Percentiles rank a stretch among this genome's conserved stretches.
Conservation (phyloP, 176 grass and related monocot genomes). For the Ensete glaucum region DNA sequence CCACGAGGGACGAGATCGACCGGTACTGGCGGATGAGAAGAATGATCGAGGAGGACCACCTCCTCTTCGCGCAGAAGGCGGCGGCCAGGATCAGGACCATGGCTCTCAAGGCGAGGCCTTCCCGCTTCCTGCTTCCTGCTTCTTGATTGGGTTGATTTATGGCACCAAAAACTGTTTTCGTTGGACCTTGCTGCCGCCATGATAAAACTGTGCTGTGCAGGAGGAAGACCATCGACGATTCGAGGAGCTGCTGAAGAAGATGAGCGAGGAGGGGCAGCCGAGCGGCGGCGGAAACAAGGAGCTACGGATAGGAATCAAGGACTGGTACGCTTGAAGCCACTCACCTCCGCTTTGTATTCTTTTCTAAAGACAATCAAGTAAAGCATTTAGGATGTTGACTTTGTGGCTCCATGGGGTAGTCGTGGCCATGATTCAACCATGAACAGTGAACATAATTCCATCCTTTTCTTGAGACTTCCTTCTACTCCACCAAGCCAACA, state of each 20-base stretch:
- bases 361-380: background rate
- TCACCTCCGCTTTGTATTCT: too few relatives aligned
- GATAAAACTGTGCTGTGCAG: background rate
- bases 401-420: too few relatives aligned
- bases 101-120: constrained; percentile 10
- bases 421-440: too few relatives aligned
- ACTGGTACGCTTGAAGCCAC: constrained; percentile 3
- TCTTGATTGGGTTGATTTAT: too few relatives aligned
- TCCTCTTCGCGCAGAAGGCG: constrained; percentile 23
- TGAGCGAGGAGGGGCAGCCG: background rate
- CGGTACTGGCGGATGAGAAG: constrained; percentile 23
- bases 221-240: constrained; percentile 25
- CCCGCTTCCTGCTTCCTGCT: background rate
- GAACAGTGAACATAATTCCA: too few relatives aligned
- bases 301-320: constrained; percentile 17
- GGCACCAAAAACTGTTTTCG: too few relatives aligned
- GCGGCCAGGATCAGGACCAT: constrained; percentile 18
- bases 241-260: constrained; percentile 15
- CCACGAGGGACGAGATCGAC: constrained; percentile 23
- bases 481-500: too few relatives aligned
- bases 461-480: too few relatives aligned
- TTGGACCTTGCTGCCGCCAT: too few relatives aligned
- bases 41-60: constrained; percentile 23
- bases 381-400: background rate
- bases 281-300: constrained; percentile 6